A percentile compares a stretch with the other conserved stretches of the same genome.
Conservation (phyloP, 192 early-diverging fungal genomes). For the Dispira simplex region DNA sequence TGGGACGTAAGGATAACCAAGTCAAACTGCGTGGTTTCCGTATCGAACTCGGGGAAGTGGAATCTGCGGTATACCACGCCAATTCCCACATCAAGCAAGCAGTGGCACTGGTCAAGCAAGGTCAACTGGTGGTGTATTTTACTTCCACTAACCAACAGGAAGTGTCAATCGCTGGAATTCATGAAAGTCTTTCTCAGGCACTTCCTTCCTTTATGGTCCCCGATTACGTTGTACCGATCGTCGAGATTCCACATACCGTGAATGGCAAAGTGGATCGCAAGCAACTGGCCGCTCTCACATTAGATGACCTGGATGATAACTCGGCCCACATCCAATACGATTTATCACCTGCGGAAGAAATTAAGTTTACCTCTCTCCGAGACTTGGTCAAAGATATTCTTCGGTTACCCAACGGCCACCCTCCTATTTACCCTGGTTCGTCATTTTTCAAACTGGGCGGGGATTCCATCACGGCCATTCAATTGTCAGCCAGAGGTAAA, state of each 20-base stretch:
- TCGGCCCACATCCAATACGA: too few relatives aligned
- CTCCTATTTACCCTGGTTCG: neutral
- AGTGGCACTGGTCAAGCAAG: slow-evolving; percentile 16
- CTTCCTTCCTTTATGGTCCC: neutral
- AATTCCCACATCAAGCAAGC: neutral
- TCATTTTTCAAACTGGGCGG: slow-evolving; percentile 6
- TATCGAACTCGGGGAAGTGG: slow-evolving; percentile 22
- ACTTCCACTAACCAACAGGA: slow-evolving; percentile 1
- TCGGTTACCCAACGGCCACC: neutral
- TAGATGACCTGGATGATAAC: too few relatives aligned
- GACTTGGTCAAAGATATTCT: too few relatives aligned
- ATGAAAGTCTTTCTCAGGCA: too few relatives aligned
- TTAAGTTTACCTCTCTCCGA: too few relatives aligned
- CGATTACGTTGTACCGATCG: neutral
- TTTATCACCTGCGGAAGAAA: too few relatives aligned
- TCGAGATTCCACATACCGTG: neutral
- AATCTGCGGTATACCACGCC: neutral
- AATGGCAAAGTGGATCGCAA: slow-evolving; percentile 7
- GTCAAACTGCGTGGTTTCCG: slow-evolving; percentile 24
- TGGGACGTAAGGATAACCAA: slow-evolving; percentile 20
- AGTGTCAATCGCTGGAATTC: too few relatives aligned
- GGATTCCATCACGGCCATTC: slow-evolving; percentile 9
- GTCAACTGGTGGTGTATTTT: slow-evolving; percentile 17
- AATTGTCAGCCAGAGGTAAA: neutral
- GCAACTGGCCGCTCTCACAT: too few relatives aligned